Conservation (phyloP, 202 grass and related monocot species). For the Musa balbisiana region DNA sequence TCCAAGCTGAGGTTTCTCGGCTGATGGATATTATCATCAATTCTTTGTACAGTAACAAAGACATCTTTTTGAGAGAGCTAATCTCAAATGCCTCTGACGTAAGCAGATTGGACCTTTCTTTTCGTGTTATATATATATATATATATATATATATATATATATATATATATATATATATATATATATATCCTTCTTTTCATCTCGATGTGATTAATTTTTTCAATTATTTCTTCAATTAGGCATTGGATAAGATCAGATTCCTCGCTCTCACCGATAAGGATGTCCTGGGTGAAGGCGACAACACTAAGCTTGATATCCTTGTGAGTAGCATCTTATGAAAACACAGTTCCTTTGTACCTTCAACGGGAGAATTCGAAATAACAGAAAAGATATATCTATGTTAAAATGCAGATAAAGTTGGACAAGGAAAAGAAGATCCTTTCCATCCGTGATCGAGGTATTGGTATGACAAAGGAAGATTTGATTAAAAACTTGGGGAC, state of each 20-base stretch:
- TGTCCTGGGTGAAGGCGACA: slow-evolving; percentile 68
- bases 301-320: slow-evolving; percentile 94
- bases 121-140: too few species aligned
- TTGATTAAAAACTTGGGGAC: slow-evolving; percentile 94
- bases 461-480: slow-evolving; percentile 98
- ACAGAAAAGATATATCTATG: slow-evolving; percentile 3
- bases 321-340: slow-evolving; percentile 27
- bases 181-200: too few species aligned
- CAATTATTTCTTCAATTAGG: slow-evolving; percentile 30
- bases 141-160: background rate
- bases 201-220: background rate
- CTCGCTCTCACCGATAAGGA: slow-evolving; percentile 91
- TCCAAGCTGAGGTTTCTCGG: slow-evolving; percentile 97
- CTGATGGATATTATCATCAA: slow-evolving; percentile 99
- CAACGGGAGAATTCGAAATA: background rate
- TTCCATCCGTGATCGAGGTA: slow-evolving; percentile 83
- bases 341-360: background rate
- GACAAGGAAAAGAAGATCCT: slow-evolving; percentile 90
- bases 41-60: slow-evolving; percentile 99
- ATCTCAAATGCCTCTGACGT: slow-evolving; percentile 99
- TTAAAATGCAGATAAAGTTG: slow-evolving; percentile 73
- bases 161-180: background rate
- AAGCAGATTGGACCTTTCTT: background rate
- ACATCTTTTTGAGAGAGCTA: slow-evolving; percentile 93
- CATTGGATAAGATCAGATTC: slow-evolving; percentile 97